phyloP scores from a whole-genome alignment of 2,329 filamentous ascomycete species.

The Xylaria arbuscula region DNA sequence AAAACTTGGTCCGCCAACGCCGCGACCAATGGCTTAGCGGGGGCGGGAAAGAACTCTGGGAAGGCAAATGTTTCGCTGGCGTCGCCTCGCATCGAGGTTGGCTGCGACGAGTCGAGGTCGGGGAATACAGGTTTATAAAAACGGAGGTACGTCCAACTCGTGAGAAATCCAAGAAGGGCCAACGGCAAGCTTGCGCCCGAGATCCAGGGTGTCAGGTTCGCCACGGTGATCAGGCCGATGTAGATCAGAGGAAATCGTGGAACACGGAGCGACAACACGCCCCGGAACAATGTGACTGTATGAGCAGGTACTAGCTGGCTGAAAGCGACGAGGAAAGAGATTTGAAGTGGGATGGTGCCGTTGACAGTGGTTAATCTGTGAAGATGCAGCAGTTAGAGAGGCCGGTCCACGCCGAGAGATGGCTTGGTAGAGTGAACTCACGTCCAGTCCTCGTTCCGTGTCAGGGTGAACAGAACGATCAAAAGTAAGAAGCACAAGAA shows the following conservation, averaged over 20 bases:
- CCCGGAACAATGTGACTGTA: slow-evolving; percentile 92
- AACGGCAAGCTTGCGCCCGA: slow-evolving; percentile 82
- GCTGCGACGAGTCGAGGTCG: slow-evolving; percentile 72
- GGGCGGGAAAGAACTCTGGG: slow-evolving; percentile 92
- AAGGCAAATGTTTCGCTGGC: slow-evolving; percentile 97
- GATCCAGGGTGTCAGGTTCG: slow-evolving; percentile 67
- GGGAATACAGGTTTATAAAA: slow-evolving; percentile 87
- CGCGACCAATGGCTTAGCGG: slow-evolving; percentile 80
- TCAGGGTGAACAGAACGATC: slow-evolving; percentile 77
- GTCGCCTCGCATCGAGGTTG: slow-evolving; percentile 79
- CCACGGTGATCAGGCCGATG: slow-evolving; percentile 77
- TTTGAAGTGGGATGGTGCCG: slow-evolving; percentile 89
- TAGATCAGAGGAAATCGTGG: slow-evolving; percentile 76
- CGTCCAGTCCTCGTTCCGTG: slow-evolving; percentile 74
- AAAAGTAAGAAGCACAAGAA: slow-evolving; percentile 77
- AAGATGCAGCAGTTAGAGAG: slow-evolving; percentile 37
- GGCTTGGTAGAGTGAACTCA: slow-evolving; percentile 57
- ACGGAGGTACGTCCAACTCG: slow-evolving; percentile 93
- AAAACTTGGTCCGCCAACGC: slow-evolving; percentile 81
- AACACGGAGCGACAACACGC: slow-evolving; percentile 88
- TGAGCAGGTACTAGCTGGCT: slow-evolving; percentile 98
- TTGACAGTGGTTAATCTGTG: slow-evolving; percentile 81
- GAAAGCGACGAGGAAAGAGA: slow-evolving; percentile 94
- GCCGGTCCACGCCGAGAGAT: neutral
- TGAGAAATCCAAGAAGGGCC: slow-evolving; percentile 82